Base-by-base conservation (phyloP, 2,329 filamentous ascomycete species). In the Calonectria henricotiae region DNA sequence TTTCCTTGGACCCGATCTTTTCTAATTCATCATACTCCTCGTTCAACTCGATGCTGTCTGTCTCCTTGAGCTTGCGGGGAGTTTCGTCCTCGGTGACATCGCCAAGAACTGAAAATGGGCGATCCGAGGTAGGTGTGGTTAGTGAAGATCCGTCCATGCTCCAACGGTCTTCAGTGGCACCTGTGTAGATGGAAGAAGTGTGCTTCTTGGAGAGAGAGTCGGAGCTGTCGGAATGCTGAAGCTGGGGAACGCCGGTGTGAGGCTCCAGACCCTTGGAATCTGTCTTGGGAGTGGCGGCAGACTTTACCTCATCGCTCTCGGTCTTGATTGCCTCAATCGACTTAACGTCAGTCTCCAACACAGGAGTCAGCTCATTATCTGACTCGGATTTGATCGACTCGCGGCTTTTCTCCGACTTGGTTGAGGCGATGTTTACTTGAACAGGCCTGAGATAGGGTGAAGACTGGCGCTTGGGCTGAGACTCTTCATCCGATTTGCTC, bases 111-210 rank as follows among this genome's bases (percentile, higher is more conserved):
- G 82, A 83, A 43, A 74, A 79, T 11, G 78, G 78, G 35, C 80
- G 79, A 44, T 83, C 82, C 25, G 82, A 83, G 2, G 81, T 83
- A 2, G 82, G 81, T 1, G 82, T 84, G 35, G 82, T 83, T 17
- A 83, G 72, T 9, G 80, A 81, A 11, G 82, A 82, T 30, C 80
- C 79, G 43, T 83, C 81, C 23, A 80, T 75, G 71, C 82, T 84
- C 78, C 79, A 83, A 49, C 78, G 78, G 43, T 82, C 80, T 32
- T 83, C 82, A 1, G 78, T 83, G 7, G 74, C 77, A n/a, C 82
- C 80, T 13, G 82, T 83, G 64, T 79, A 83, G 37, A 83, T 77
- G 5, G 82, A 84, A 17, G 82, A 83, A 8, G 79, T 80, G 71
- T 82, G 81, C 69, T 82, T 83, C 70, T 78, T 79, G 3, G 74